Percentiles rank a stretch among this genome's conserved stretches.
These are phyloP conservation scores for Paramecium primaurelia DNA, from an alignment of 73 alveolate species.

Conservation along the genomic window DNA sequence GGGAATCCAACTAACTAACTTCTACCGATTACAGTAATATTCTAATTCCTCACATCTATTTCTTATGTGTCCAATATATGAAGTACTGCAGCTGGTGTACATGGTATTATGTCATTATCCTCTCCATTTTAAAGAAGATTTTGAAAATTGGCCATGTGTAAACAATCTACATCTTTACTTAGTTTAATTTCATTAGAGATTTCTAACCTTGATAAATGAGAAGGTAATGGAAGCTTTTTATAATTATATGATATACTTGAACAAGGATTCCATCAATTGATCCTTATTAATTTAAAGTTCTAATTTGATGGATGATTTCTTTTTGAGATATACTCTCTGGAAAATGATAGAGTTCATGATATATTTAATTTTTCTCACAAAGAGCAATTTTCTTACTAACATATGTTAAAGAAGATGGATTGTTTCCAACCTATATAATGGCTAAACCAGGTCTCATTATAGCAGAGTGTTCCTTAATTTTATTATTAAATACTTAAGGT, in stretches of 20 bases:
- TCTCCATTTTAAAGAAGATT: slow-evolving; percentile 37
- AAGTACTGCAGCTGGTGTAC: slow-evolving; percentile 60
- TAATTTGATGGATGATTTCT: background rate
- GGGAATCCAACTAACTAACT: slow-evolving; percentile 79
- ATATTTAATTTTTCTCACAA: background rate
- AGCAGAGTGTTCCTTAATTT: background rate
- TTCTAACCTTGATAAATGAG: slow-evolving; percentile 62
- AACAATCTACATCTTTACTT: slow-evolving; percentile 75
- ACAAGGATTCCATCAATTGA: slow-evolving; percentile 69
- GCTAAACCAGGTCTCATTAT: slow-evolving; percentile 50
- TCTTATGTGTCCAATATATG: slow-evolving; percentile 38
- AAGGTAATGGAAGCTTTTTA: slow-evolving; percentile 74
- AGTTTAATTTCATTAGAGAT: slow-evolving; percentile 57
- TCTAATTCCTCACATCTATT: slow-evolving; percentile 37
- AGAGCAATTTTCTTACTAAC: slow-evolving; percentile 8
- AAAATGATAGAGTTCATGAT: slow-evolving; percentile 23
- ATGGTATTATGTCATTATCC: slow-evolving; percentile 38
- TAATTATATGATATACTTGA: slow-evolving; percentile 7
- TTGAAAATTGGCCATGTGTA: background rate
- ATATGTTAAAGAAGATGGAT: slow-evolving; percentile 44
- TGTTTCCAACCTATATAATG: slow-evolving; percentile 42
- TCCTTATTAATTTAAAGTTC: background rate
- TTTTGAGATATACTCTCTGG: background rate
- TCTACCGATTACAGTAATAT: slow-evolving; percentile 65
- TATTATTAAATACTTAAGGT: background rate